Evolutionary conservation across 495 filamentous ascomycete genomes (phyloP), one percentile per base, ranked within the genome.

Genomic region (Podospora fimiseda): DNA sequence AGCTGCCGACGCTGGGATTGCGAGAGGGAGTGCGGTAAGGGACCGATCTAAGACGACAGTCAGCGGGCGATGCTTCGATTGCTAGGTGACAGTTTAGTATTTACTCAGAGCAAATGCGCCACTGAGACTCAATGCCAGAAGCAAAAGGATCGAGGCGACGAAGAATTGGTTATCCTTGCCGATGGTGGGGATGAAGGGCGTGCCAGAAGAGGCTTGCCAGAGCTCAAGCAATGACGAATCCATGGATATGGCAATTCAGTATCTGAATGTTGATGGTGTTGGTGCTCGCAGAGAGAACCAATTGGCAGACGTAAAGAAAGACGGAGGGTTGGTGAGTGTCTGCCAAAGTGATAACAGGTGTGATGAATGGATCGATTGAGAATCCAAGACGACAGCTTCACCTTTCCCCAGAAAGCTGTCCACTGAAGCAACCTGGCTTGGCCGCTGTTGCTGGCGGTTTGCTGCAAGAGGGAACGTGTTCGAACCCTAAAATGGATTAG

Each of bases 161-260:
- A 80, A 64, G 76, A 95, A 90, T 60, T 98, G 93, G 66, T 70
- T 81, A 61, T 81, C 81, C 73, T 97, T 98, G 55, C 81, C 78
- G 50, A 97, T 74, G 27, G 84, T 70, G 39, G 94, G 91, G 50
- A 81, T 64, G 74, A 90, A 97, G 50, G 92, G 89, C 70, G 80
- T 84, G 78, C 82, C 79, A 64, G 85, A 80, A 67, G 90, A 86
- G 76, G 86, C 85, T 74, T 92, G 86, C 90, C 90, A 95, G 68
- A 92, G 77, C 67, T 90, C 82, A 69, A 84, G 84, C 66, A 95
- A 69, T 76, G 90, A 89, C 59, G 77, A 78, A 77, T 81, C 78
- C 78, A 81, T 81, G 74, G 71, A 69, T 59, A 48, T 52, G 22
- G 24, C n/a, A 18, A 30, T 27, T 38, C 2, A 6, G 19, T 30